Evolutionary conservation across 352 stramenopile species (phyloP).

Genomic region (Phytophthora crassamura): DNA sequence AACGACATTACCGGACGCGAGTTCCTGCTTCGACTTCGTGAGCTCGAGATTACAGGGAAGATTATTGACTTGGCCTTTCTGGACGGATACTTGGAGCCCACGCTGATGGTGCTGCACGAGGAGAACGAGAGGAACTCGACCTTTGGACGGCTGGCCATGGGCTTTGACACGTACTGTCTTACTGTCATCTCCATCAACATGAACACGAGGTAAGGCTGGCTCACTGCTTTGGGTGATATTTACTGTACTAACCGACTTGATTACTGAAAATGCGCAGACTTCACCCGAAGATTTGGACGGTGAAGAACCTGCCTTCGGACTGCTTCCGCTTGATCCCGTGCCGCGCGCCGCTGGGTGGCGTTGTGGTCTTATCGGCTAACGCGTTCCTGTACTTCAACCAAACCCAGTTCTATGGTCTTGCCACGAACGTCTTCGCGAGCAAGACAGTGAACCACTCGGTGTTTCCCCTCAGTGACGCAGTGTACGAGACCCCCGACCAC

Average conservation of each 20-base stretch:
- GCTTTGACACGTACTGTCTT: slow-evolving; percentile 85
- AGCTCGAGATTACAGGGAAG: slow-evolving; percentile 81
- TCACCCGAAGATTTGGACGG: slow-evolving; percentile 89
- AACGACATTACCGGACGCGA: slow-evolving; percentile 79
- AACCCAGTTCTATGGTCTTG: slow-evolving; percentile 83
- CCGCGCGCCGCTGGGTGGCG: slow-evolving; percentile 72
- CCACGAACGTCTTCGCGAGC: slow-evolving; percentile 73
- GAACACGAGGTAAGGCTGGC: slow-evolving; percentile 61
- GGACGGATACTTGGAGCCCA: slow-evolving; percentile 87
- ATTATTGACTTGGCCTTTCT: slow-evolving; percentile 85
- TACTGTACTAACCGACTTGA: background rate
- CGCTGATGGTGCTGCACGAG: slow-evolving; percentile 87
- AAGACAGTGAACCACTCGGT: slow-evolving; percentile 80
- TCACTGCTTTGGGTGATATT: background rate
- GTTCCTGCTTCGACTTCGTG: slow-evolving; percentile 76
- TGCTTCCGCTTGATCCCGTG: slow-evolving; percentile 80
- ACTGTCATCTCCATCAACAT: slow-evolving; percentile 90
- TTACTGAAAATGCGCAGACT: slow-evolving; percentile 35
- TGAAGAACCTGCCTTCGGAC: slow-evolving; percentile 84
- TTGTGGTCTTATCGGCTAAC: slow-evolving; percentile 79
- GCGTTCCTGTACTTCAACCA: slow-evolving; percentile 91
- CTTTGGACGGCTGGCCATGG: slow-evolving; percentile 65
- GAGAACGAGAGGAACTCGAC: slow-evolving; percentile 83
- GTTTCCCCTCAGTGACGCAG: slow-evolving; percentile 66
- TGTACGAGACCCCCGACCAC: slow-evolving; percentile 67